These are phyloP conservation scores for Termitomyces sp. DNA, from an alignment of 768 basidiomycete species.

Conservation along the genomic window DNA sequence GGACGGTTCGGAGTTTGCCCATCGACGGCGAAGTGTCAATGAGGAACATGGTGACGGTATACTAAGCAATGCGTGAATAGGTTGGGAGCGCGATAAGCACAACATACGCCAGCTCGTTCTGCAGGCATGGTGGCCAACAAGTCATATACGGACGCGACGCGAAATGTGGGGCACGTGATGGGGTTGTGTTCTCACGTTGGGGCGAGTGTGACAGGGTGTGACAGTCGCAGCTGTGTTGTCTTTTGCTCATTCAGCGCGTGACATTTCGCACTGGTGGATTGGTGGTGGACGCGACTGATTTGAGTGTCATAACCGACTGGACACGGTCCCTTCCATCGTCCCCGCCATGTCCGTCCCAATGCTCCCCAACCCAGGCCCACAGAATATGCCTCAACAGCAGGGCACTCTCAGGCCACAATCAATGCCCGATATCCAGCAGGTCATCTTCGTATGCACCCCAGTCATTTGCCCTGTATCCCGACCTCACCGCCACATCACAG, in stretches of 20 bases:
- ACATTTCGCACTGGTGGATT: constrained; percentile 19
- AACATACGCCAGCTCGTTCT: constrained; percentile 73
- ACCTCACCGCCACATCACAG: constrained; percentile 21
- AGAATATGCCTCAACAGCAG: constrained; percentile 26
- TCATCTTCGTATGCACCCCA: constrained; percentile 33
- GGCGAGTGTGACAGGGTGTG: constrained; percentile 17
- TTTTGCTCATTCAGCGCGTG: constrained; percentile 28
- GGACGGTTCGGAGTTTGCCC: constrained; percentile 56
- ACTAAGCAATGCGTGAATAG: constrained; percentile 38
- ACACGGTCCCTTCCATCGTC: constrained; percentile 5
- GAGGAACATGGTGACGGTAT: constrained; percentile 84
- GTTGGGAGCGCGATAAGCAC: neutral
- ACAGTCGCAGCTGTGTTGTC: constrained; percentile 21
- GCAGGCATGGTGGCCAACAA: constrained; percentile 51
- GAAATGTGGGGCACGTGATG: constrained; percentile 26
- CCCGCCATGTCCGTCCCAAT: constrained; percentile 32
- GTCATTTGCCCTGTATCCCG: constrained; percentile 7
- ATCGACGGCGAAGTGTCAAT: constrained; percentile 87
- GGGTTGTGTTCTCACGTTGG: constrained; percentile 14
- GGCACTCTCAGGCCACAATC: constrained; percentile 17
- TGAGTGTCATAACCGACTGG: constrained; percentile 10
- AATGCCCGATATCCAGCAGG: constrained; percentile 35
- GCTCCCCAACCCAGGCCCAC: constrained; percentile 32
- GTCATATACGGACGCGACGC: constrained; percentile 25
- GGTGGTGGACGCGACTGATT: constrained; percentile 21